Base-by-base conservation (phyloP, 768 basidiomycete genomes). In the Tylopilus subfusipes region DNA sequence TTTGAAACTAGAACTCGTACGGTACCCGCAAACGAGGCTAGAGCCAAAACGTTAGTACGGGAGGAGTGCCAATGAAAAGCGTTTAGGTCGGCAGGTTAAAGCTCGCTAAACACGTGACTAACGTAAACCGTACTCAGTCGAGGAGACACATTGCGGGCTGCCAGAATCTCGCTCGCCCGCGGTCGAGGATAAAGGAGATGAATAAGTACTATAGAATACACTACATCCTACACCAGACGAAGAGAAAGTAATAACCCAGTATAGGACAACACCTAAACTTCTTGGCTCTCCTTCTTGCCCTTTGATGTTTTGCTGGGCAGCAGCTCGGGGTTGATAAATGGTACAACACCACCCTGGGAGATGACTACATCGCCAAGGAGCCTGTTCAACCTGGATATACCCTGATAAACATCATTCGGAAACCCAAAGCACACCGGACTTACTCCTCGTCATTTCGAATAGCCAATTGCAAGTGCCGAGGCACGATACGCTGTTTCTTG, bases 401-500 rank as follows among this genome's bases (percentile, higher is more conserved):
- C 3, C 11, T 5, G 11, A 27, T 53, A 48, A 43, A 19, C 29
- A 36, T 5, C 7, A 8, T 5, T 13, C 3, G 19, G 12, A 10
- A 12, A 34, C 36, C 14, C 0, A 3, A 36, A 16, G 42, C 2
- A 5, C 77, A n/a, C n/a, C n/a, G n/a, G n/a, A n/a, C 74, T 48
- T 66, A 85, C 79, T 86, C 85, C 64, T 88, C 86, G 62, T 87
- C 85, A 74, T 87, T 87, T 49, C 86, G 80, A 68, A 88, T 86
- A 52, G 86, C 85, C 52, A 88, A 80, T 68, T 88, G 85, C 49
- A 87, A 71, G 72, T 88, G 86, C 68, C 86, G 82, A 53, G 91
- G 91, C 19, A 86, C 83, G 60, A 93, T 92, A 74, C 88, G 83
- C 57, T 81, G 79, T 77, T 88, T 90, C 76, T 88, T 87, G 76